Conservation (phyloP, 495 filamentous ascomycete species). For the Penicillium canariense region DNA sequence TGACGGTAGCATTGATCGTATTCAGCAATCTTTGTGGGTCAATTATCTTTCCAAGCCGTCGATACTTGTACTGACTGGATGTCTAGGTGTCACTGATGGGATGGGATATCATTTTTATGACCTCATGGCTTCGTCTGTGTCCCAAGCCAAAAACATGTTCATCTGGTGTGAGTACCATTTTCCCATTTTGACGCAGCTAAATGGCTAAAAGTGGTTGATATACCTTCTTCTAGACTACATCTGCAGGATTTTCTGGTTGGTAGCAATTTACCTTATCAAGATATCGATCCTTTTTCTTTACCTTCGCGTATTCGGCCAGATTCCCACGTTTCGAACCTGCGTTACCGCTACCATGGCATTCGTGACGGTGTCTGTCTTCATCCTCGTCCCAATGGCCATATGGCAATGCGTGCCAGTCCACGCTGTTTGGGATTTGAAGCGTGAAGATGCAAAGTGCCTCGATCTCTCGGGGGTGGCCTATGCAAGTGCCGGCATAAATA, state of each 20-base stretch:
- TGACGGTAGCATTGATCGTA: not conserved
- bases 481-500: slow-evolving; percentile 14
- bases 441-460: slow-evolving; percentile 7
- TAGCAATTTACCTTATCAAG: slow-evolving; percentile 19
- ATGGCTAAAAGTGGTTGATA: too few species aligned
- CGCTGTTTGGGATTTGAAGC: slow-evolving; percentile 9
- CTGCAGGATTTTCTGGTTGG: slow-evolving; percentile 10
- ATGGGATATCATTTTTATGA: slow-evolving; percentile 19
- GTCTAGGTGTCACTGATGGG: slow-evolving; percentile 3
- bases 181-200: too few species aligned
- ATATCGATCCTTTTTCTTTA: slow-evolving; percentile 20
- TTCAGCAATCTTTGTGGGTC: slow-evolving; percentile 10
- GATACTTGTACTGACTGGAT: not conserved
- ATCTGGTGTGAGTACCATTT: slow-evolving; percentile 12
- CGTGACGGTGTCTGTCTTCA: slow-evolving; percentile 1
- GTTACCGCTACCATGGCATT: slow-evolving; percentile 8
- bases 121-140: slow-evolving; percentile 5
- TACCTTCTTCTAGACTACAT: not conserved
- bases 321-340: not conserved
- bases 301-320: slow-evolving; percentile 17
- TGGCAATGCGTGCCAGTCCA: slow-evolving; percentile 15
- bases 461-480: slow-evolving; percentile 11
- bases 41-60: not conserved
- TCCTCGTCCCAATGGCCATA: slow-evolving; percentile 11
- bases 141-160: not conserved